Conservation (phyloP, 2,329 filamentous ascomycete species). For the Aspergillus ochraceus region DNA sequence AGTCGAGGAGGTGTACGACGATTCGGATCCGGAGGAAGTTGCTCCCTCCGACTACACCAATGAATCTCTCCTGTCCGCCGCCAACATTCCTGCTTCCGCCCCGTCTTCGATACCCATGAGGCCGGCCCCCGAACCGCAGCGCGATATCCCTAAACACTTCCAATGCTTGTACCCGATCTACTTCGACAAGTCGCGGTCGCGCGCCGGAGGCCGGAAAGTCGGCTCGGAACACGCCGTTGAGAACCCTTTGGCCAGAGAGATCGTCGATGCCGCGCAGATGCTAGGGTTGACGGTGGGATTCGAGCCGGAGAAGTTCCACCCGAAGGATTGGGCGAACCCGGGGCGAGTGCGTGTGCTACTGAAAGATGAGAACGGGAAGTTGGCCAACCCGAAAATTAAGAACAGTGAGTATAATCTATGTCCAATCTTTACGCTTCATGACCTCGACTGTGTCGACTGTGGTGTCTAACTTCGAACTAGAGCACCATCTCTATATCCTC, state of each 20-base stretch:
- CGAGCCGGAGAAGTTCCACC: conserved; percentile 89
- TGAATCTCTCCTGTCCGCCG: conserved; percentile 40
- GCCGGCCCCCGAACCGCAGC: conserved; percentile 46
- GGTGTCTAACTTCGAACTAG: conserved; percentile 25
- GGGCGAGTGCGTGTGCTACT: conserved; percentile 81
- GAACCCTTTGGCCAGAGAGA: conserved; percentile 85
- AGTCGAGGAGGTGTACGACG: conserved; percentile 91
- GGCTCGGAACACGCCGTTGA: conserved; percentile 68
- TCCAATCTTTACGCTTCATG: not conserved
- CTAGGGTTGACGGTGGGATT: conserved; percentile 67
- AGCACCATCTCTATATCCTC: conserved; percentile 84
- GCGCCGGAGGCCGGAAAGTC: conserved; percentile 81
- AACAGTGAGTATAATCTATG: conserved; percentile 55
- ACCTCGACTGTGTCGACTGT: not conserved
- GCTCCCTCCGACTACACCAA: conserved; percentile 68
- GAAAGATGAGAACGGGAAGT: conserved; percentile 54
- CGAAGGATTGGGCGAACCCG: conserved; percentile 97
- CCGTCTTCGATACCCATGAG: conserved; percentile 27
- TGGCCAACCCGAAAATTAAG: conserved; percentile 55
- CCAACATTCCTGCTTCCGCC: conserved; percentile 30
- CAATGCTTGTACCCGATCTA: conserved; percentile 94
- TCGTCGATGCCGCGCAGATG: conserved; percentile 77
- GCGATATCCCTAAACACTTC: conserved; percentile 68
- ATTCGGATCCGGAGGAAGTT: conserved; percentile 87
- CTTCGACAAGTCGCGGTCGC: conserved; percentile 70